phyloP scores from a whole-genome alignment of 2,329 filamentous ascomycete species.

The Beauveria rudraprayagi region DNA sequence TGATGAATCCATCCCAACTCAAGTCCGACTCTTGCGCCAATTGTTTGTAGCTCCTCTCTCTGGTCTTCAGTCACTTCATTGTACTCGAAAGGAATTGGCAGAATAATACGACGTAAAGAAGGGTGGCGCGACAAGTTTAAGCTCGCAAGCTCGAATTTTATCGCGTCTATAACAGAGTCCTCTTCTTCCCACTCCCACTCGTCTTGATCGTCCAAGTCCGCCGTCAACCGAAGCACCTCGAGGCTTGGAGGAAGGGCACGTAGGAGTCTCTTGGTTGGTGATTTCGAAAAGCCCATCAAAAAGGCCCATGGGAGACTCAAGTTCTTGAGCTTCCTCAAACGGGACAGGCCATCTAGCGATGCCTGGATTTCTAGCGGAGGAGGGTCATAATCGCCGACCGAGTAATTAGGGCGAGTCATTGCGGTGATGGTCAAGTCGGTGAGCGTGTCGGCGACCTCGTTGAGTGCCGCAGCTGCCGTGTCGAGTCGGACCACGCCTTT shows the following conservation, averaged over 20 bases:
- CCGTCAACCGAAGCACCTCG: not conserved
- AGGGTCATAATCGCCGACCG: not conserved
- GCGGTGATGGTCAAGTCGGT: not conserved
- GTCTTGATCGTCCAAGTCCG: not conserved
- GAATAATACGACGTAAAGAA: not conserved
- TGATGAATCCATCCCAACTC: not conserved
- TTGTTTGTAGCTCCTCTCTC: not conserved
- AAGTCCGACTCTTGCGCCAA: not conserved
- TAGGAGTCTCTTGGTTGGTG: not conserved
- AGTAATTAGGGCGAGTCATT: not conserved
- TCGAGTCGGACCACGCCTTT: not conserved
- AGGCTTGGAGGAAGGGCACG: not conserved
- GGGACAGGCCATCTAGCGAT: not conserved
- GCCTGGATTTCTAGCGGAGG: not conserved
- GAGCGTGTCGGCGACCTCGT: not conserved
- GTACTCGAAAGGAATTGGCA: not conserved
- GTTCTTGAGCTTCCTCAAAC: not conserved
- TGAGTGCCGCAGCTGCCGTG: not conserved
- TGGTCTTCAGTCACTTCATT: not conserved
- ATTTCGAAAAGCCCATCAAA: not conserved
- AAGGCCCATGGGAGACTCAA: not conserved
- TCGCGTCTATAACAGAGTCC: not conserved
- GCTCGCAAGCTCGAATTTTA: not conserved
- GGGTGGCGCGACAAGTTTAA: not conserved
- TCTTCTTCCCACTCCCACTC: not conserved